A percentile compares a stretch with the other conserved stretches of the same genome.
phyloP scores from a whole-genome alignment of 345 rosid genomes.

The Tarenaya hassleriana region DNA sequence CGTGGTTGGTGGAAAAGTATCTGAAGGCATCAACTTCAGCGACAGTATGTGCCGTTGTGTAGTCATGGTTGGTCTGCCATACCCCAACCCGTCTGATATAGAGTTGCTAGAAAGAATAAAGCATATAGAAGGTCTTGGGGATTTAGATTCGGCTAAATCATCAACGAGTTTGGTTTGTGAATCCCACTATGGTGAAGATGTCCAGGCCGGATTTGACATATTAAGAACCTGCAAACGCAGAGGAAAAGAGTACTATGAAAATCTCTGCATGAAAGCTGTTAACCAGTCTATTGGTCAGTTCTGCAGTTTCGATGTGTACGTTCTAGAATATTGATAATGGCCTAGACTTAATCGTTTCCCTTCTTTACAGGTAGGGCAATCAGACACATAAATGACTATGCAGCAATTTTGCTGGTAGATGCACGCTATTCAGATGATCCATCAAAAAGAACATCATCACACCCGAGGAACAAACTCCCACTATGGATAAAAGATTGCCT shows the following conservation, averaged over 20 bases:
- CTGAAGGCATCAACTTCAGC: slow-evolving; percentile 97
- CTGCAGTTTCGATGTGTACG: slow-evolving; percentile 5
- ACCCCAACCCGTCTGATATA: slow-evolving; percentile 74
- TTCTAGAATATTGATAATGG: neutral
- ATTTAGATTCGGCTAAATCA: slow-evolving; percentile 30
- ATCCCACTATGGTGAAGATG: slow-evolving; percentile 44
- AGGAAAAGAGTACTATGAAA: slow-evolving; percentile 89
- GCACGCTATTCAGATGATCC: slow-evolving; percentile 55
- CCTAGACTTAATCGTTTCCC: slow-evolving; percentile 12
- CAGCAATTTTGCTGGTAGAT: slow-evolving; percentile 86
- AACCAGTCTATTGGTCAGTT: slow-evolving; percentile 85
- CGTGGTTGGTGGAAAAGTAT: slow-evolving; percentile 94
- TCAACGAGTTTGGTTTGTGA: slow-evolving; percentile 31
- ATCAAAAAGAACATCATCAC: slow-evolving; percentile 40
- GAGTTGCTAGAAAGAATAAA: slow-evolving; percentile 85
- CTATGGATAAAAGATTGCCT: slow-evolving; percentile 70
- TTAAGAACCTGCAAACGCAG: slow-evolving; percentile 66
- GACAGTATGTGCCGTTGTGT: slow-evolving; percentile 94
- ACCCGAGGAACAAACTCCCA: slow-evolving; percentile 73
- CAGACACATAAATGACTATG: slow-evolving; percentile 71
- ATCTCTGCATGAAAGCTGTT: slow-evolving; percentile 95
- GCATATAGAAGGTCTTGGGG: slow-evolving; percentile 72
- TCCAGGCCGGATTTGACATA: slow-evolving; percentile 56
- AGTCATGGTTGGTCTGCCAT: slow-evolving; percentile 96
- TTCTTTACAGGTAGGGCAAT: slow-evolving; percentile 69